Base-by-base conservation (phyloP, 345 rosid species). In the Lepidium africanum region DNA sequence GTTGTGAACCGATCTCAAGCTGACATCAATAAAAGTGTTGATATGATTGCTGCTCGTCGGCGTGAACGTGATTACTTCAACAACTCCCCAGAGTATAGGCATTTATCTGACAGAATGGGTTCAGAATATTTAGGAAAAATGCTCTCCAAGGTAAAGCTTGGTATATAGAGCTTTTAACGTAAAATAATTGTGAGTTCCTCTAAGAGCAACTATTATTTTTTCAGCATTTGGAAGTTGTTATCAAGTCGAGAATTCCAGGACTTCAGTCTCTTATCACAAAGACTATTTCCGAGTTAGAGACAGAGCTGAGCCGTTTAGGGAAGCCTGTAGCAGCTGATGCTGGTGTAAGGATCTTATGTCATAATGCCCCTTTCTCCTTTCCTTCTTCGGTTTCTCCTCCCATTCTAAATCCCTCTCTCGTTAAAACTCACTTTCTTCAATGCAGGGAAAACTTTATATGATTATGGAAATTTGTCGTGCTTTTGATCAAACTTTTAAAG, bases 1-100 rank as follows among this genome's bases (percentile, higher is more conserved):
- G 96, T 93, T 70, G 98, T 93, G 38, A 93, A 93, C 77, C 97
- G 97, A 72, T 93, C 98, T 71, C 98, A 90, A 79, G 97, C 97
- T 82, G 98, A 90, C 68, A 93, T 90, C 10, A 93, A 93, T 64
- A 90, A 87, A 80, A 93, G 94, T 60, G 97, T 93, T 59, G 98
- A 93, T 75, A 93, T 93, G 98, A 90, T 93, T 59, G 97, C 96
- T 80, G 98, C 98, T 69, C 96, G 98, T 50, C 91, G 81, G 36
- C 88, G 85, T 78, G 98, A 93, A 80, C 79, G 81, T 53, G 98
- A 93, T 21, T 90, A 93, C 62, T 93, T 93, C 67, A 66, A 84
- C 53, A 82, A 30, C 67, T 78, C 69, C 67, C 70, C 78, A 2
- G 97, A 90, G 74, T 93, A 90, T 63, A 74, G 91, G 56, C 96